phyloP scores from a whole-genome alignment of 2,329 filamentous ascomycete species.

The Knufia fluminis region DNA sequence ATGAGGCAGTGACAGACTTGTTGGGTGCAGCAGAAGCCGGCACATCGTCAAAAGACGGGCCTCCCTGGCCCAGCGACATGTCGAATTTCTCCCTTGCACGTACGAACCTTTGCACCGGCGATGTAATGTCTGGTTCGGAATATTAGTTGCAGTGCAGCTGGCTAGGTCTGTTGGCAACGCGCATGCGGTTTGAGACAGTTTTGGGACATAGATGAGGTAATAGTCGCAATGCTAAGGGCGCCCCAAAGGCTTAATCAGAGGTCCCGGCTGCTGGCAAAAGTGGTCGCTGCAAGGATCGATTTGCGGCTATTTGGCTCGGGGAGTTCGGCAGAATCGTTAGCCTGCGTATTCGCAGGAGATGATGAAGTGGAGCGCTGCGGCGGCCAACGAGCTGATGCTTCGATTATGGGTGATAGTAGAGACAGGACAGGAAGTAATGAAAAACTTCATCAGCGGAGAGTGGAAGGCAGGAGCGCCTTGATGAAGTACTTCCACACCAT shows the following conservation, averaged over 20 bases:
- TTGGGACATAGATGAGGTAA: neutral
- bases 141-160: too few species aligned
- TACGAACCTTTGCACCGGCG: neutral
- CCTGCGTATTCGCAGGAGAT: neutral
- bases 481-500: too few species aligned
- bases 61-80: conserved; percentile 2
- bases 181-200: neutral
- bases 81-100: neutral
- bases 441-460: neutral
- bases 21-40: conserved; percentile 7
- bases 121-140: neutral
- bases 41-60: conserved; percentile 8
- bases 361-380: neutral
- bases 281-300: neutral
- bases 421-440: too few species aligned
- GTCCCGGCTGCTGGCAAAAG: too few species aligned
- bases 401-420: too few species aligned
- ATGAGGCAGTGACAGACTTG: conserved; percentile 5
- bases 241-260: neutral
- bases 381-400: neutral
- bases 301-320: neutral
- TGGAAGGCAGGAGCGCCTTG: too few species aligned
- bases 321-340: neutral
- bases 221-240: neutral
- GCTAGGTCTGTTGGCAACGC: neutral